phyloP scores from a whole-genome alignment of 495 filamentous ascomycete species.

The Talaromyces ruber region DNA sequence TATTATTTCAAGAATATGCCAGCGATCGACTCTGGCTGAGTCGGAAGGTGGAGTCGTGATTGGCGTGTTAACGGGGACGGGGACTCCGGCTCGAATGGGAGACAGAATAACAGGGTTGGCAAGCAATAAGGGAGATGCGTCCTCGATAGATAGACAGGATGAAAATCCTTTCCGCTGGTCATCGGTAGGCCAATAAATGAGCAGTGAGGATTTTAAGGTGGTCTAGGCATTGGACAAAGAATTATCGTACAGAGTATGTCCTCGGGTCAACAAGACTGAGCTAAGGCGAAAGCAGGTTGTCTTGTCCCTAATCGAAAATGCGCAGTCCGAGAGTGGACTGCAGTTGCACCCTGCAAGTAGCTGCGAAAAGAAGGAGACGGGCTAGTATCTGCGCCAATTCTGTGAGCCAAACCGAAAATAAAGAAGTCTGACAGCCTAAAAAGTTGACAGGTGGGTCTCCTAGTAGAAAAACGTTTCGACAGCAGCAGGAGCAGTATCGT shows the following conservation, averaged over 20 bases:
- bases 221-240: not conserved
- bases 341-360: conserved; percentile 1
- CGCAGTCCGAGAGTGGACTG: not conserved
- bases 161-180: not conserved
- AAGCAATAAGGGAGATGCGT: not conserved
- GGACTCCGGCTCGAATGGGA: not conserved
- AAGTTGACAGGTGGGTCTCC: conserved; percentile 2
- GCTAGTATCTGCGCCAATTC: not conserved
- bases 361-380: not conserved
- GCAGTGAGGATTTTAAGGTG: not conserved
- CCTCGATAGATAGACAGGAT: not conserved
- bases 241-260: not conserved
- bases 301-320: not conserved
- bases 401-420: not conserved
- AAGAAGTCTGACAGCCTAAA: not conserved
- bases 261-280: not conserved
- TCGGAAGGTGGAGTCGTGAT: not conserved
- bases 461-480: not conserved
- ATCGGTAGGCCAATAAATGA: not conserved
- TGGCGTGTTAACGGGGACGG: not conserved
- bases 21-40: conserved; percentile 1
- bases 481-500: not conserved
- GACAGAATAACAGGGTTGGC: not conserved
- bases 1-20: not conserved
- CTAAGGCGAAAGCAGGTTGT: not conserved